A percentile compares a stretch with the other conserved stretches of the same genome.
Conservation (phyloP, 257 asterid species). For the Solanum clarkiae region DNA sequence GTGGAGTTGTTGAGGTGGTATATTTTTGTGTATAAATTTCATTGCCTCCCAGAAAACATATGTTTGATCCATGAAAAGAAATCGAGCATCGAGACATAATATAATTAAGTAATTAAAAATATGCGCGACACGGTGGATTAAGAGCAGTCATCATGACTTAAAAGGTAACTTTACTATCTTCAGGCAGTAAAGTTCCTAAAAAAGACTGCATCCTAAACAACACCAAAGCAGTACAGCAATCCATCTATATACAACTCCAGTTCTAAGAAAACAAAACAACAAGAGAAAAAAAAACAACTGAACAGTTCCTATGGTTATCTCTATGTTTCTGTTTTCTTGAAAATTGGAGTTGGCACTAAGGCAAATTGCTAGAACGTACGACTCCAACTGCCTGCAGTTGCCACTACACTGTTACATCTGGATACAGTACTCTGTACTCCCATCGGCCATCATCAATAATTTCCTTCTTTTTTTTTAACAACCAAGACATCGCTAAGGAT, state of each 20-base stretch:
- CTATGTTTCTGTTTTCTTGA: background rate
- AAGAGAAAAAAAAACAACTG: background rate
- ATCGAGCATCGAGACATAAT: background rate
- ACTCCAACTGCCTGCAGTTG: background rate
- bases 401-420: background rate
- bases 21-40: no score
- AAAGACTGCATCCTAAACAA: background rate
- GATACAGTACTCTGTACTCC: background rate
- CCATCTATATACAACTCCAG: background rate
- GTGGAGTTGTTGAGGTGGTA: no score
- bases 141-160: background rate
- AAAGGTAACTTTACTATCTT: background rate
- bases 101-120: background rate
- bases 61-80: background rate
- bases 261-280: background rate
- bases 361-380: no score
- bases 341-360: background rate
- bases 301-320: background rate
- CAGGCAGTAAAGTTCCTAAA: background rate
- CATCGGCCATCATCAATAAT: background rate
- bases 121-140: background rate
- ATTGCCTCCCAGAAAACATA: no score
- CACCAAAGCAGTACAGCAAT: background rate
- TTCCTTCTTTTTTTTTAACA: background rate
- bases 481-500: background rate